phyloP scores from a whole-genome alignment of 1,139 yeast species.

The Sugiyamaella sp. region DNA sequence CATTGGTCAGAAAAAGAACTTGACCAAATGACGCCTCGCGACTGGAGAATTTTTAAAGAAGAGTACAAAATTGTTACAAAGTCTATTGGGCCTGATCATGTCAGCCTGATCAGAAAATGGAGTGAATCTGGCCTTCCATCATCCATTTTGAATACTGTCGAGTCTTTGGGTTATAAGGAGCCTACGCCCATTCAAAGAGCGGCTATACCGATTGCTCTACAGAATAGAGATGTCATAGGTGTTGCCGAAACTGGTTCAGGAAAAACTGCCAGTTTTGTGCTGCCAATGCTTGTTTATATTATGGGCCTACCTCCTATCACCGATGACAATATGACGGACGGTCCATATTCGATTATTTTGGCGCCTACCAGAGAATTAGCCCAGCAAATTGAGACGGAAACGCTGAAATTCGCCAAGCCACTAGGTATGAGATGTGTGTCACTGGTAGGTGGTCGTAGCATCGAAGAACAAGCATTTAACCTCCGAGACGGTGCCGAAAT shows the following conservation, averaged over 20 bases:
- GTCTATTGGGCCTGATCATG: slow-evolving; percentile 34
- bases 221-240: slow-evolving; percentile 71
- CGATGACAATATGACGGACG: slow-evolving; percentile 50
- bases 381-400: slow-evolving; percentile 74
- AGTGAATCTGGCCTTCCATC: slow-evolving; percentile 57
- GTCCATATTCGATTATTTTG: slow-evolving; percentile 67
- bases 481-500: slow-evolving; percentile 73
- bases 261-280: slow-evolving; percentile 79
- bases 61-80: slow-evolving; percentile 69
- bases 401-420: slow-evolving; percentile 52
- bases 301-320: slow-evolving; percentile 50
- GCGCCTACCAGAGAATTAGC: slow-evolving; percentile 97
- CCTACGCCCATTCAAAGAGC: slow-evolving; percentile 95
- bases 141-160: slow-evolving; percentile 47
- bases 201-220: slow-evolving; percentile 73
- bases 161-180: slow-evolving; percentile 51
- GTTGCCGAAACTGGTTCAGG: slow-evolving; percentile 98
- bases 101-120: slow-evolving; percentile 77
- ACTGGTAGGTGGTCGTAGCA: slow-evolving; percentile 87
- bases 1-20: slow-evolving; percentile 77
- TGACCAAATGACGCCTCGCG: slow-evolving; percentile 71
- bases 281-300: slow-evolving; percentile 71
- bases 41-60: slow-evolving; percentile 87
- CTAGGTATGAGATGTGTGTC: slow-evolving; percentile 59
- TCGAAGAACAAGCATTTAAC: slow-evolving; percentile 69